Percentiles rank a stretch among this genome's conserved stretches.
Evolutionary conservation across 2,329 filamentous ascomycete genomes (phyloP).

Genomic region (Claviceps humidiphila): DNA sequence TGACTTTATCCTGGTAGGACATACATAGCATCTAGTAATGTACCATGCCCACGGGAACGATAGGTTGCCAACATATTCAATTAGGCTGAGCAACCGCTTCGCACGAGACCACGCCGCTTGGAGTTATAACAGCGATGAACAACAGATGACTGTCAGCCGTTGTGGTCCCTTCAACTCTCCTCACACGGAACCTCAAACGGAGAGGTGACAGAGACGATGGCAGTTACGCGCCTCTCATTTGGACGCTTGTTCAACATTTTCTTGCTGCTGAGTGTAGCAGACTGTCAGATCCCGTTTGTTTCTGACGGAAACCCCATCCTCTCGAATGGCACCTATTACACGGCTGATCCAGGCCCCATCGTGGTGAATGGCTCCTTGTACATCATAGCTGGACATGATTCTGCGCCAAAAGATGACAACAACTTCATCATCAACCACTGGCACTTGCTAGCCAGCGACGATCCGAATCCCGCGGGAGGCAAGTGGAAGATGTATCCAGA

Average conservation of each 20-base stretch:
- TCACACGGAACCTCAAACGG: neutral
- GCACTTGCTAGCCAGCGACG: neutral
- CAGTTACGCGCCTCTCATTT: neutral
- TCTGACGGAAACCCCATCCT: neutral
- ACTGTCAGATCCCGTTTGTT: neutral
- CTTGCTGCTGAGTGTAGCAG: neutral
- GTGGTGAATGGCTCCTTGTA: neutral
- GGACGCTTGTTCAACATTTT: neutral
- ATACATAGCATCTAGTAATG: too few relatives aligned
- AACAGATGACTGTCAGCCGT: too few relatives aligned
- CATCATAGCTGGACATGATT: neutral
- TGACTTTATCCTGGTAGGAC: too few relatives aligned
- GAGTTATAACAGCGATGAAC: too few relatives aligned
- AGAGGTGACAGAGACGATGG: neutral
- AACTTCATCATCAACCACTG: neutral
- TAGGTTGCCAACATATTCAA: too few relatives aligned
- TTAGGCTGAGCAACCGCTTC: too few relatives aligned
- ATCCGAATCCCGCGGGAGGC: neutral
- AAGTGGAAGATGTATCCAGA: neutral
- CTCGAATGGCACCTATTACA: neutral
- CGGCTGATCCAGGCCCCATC: neutral
- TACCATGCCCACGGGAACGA: too few relatives aligned
- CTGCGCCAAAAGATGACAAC: neutral
- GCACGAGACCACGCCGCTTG: too few relatives aligned
- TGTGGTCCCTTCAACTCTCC: neutral